These are phyloP conservation scores for Heteromeles arbutifolia DNA, from an alignment of 306 rosid genomes.

Conservation along the genomic window DNA sequence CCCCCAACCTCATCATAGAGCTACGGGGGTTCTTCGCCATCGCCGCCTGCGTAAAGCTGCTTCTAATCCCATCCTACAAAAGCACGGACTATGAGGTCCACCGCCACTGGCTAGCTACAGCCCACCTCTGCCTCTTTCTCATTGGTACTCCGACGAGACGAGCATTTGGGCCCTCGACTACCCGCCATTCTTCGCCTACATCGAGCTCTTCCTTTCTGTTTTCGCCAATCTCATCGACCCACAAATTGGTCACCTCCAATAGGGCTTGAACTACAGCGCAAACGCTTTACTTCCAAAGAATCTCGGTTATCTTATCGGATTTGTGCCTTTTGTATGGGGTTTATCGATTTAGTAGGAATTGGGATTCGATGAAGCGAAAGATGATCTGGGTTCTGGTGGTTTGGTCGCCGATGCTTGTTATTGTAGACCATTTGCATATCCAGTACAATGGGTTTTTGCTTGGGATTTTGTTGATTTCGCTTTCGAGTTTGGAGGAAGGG, in stretches of 20 bases:
- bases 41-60: conserved; percentile 61
- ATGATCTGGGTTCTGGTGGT: conserved; percentile 59
- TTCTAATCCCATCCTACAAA: conserved; percentile 66
- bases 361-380: conserved; percentile 45
- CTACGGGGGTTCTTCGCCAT: conserved; percentile 62
- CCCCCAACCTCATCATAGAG: background rate
- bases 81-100: conserved; percentile 95
- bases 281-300: conserved; percentile 59
- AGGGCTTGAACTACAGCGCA: conserved; percentile 57
- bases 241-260: conserved; percentile 56
- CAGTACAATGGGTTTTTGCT: conserved; percentile 92
- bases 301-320: conserved; percentile 61
- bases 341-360: conserved; percentile 40
- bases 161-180: conserved; percentile 94
- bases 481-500: conserved; percentile 78
- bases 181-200: conserved; percentile 79
- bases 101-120: conserved; percentile 75
- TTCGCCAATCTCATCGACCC: conserved; percentile 63
- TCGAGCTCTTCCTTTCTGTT: conserved; percentile 56
- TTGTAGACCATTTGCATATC: conserved; percentile 86
- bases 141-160: conserved; percentile 76
- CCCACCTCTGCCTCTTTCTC: conserved; percentile 81
- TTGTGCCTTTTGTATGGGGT: conserved; percentile 63
- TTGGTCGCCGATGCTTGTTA: conserved; percentile 88
- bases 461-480: conserved; percentile 77